Evolutionary conservation across 345 rosid species (phyloP).

Genomic region (Syzygium oleosum): DNA sequence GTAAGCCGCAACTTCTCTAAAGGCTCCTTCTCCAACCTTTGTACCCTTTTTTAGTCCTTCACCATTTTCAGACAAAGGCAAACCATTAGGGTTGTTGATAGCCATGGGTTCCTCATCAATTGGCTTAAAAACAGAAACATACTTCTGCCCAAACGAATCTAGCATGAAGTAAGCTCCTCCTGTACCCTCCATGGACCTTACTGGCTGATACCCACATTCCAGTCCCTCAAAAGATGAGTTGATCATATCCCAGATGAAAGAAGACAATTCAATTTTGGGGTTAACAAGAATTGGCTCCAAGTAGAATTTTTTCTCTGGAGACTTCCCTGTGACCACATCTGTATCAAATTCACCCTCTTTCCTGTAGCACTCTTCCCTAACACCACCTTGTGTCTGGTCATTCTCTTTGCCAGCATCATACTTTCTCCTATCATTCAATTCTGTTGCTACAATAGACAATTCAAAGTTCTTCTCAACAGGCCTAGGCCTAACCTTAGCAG

Average conservation of each 20-base stretch:
- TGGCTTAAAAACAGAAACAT: conserved; percentile 42
- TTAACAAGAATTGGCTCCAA: conserved; percentile 25
- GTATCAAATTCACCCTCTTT: conserved; percentile 4
- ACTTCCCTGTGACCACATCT: conserved; percentile 6
- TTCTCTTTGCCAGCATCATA: conserved; percentile 11
- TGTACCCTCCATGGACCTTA: conserved; percentile 33
- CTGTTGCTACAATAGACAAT: conserved; percentile 47
- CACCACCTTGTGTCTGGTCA: conserved; percentile 3
- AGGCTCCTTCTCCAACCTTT: conserved; percentile 37
- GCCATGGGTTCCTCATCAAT: conserved; percentile 43
- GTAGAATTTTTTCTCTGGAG: conserved; percentile 11
- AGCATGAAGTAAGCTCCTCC: conserved; percentile 45
- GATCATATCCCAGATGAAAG: conserved; percentile 21
- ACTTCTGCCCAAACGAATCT: conserved; percentile 19
- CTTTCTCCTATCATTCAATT: conserved; percentile 8
- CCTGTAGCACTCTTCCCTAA: not conserved
- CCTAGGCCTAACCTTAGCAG: conserved; percentile 52
- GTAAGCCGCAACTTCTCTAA: conserved; percentile 41
- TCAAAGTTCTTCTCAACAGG: conserved; percentile 61
- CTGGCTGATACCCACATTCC: conserved; percentile 16
- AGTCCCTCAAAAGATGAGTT: conserved; percentile 26
- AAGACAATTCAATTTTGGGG: conserved; percentile 17
- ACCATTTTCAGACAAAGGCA: conserved; percentile 25
- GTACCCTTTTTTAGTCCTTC: conserved; percentile 41
- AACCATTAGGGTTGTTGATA: conserved; percentile 26